Conservation (phyloP, 1,139 yeast species). For the Oligophagozyma castellii region DNA sequence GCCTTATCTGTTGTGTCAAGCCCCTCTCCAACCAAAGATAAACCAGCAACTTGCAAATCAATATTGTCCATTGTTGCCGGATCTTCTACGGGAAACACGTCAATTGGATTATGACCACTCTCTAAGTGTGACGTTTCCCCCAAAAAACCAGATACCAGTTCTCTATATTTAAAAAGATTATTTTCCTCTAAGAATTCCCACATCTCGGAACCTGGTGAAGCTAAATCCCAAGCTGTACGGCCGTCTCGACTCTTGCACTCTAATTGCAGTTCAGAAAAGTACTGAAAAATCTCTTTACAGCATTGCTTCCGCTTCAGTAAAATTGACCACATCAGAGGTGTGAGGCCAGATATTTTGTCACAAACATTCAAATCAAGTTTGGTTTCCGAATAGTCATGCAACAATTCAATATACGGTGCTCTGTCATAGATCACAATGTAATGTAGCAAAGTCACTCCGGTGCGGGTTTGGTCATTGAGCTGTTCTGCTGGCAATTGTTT, state of each 20-base stretch:
- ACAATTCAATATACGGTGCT: conserved; percentile 27
- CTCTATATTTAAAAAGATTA: conserved; percentile 11
- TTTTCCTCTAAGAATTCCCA: conserved; percentile 29
- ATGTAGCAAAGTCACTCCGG: conserved; percentile 19
- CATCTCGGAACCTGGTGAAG: conserved; percentile 27
- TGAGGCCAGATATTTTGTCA: conserved; percentile 29
- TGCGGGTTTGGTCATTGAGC: conserved; percentile 3
- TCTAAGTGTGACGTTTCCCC: conserved; percentile 25
- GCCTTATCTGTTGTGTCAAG: too few relatives aligned
- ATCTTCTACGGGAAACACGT: not conserved
- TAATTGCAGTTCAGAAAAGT: conserved; percentile 29
- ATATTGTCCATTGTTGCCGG: conserved; percentile 27
- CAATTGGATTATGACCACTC: conserved; percentile 2
- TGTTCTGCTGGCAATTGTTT: not conserved
- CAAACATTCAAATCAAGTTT: conserved; percentile 25
- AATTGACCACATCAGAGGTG: conserved; percentile 39
- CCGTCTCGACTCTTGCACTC: conserved; percentile 20
- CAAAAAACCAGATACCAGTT: conserved; percentile 26
- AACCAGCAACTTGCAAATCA: conserved; percentile 37
- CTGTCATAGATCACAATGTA: conserved; percentile 17
- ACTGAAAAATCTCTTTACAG: conserved; percentile 26
- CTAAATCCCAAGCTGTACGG: conserved; percentile 26
- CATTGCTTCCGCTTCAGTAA: conserved; percentile 26
- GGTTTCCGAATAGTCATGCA: conserved; percentile 17
- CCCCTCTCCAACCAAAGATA: too few relatives aligned